Conservation (phyloP, 139 green algal genomes). For the Closterium sp. region DNA sequence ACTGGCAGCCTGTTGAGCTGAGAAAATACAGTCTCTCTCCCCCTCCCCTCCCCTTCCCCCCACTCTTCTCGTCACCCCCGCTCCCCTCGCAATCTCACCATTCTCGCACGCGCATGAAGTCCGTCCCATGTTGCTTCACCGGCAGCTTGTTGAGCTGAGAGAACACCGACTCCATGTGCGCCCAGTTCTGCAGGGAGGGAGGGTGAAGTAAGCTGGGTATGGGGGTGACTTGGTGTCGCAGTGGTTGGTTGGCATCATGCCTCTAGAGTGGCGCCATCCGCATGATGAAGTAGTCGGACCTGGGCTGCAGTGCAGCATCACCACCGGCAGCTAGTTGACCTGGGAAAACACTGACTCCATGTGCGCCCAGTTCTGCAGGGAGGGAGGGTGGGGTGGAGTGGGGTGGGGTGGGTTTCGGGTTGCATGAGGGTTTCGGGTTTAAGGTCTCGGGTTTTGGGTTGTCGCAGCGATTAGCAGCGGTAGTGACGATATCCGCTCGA, state of each 20-base stretch:
- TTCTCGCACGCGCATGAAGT: conserved; percentile 91
- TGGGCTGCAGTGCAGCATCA: too few species aligned
- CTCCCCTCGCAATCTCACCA: conserved; percentile 42
- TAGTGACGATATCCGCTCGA: too few species aligned
- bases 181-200: conserved; percentile 50
- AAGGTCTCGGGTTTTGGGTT: not conserved
- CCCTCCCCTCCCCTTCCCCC: not conserved
- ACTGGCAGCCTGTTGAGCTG: too few species aligned
- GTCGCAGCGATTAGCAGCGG: too few species aligned
- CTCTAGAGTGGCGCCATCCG: conserved; percentile 76
- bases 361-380: conserved; percentile 55
- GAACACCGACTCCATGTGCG: conserved; percentile 64
- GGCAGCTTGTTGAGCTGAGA: conserved; percentile 80
- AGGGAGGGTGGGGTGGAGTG: not conserved
- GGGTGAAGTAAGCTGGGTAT: too few species aligned
- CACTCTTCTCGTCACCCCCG: not conserved
- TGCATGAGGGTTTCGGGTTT: too few species aligned
- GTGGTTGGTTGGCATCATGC: too few species aligned
- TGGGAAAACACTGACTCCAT: conserved; percentile 65
- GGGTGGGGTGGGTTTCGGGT: too few species aligned
- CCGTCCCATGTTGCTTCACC: conserved; percentile 72
- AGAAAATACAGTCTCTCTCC: not conserved
- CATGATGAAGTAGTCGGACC: too few species aligned
- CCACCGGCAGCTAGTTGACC: conserved; percentile 78
- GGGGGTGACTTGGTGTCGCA: too few species aligned